phyloP scores from a whole-genome alignment of 106 monocot genomes.

The Chionographis japonica region DNA sequence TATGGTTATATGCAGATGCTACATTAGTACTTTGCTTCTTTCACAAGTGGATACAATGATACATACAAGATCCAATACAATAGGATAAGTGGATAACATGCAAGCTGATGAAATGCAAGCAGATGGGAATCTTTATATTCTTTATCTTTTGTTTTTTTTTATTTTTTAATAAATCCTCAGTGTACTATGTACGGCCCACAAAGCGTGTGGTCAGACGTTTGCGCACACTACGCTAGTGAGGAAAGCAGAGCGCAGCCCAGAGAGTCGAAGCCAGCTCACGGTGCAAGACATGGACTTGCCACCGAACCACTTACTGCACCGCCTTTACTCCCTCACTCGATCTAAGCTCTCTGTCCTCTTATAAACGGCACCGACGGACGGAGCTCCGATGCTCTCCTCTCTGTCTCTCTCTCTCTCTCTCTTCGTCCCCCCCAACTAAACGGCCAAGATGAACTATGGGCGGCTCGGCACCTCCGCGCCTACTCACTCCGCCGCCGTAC shows the following conservation, averaged over 20 bases:
- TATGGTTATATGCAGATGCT: too few relatives aligned
- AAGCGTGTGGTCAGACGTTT: too few relatives aligned
- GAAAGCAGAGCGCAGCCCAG: not conserved
- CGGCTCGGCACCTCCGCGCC: constrained; percentile 25
- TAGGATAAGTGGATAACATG: too few relatives aligned
- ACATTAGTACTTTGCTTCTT: too few relatives aligned
- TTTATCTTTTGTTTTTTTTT: too few relatives aligned
- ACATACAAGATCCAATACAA: too few relatives aligned
- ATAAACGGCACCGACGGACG: not conserved
- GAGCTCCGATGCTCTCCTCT: not conserved
- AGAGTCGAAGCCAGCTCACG: not conserved
- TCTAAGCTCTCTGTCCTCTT: not conserved
- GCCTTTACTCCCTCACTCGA: not conserved
- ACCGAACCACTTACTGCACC: not conserved
- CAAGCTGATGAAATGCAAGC: too few relatives aligned
- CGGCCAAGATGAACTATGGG: constrained; percentile 36
- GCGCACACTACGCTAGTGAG: too few relatives aligned
- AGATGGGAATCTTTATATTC: too few relatives aligned
- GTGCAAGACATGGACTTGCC: not conserved
- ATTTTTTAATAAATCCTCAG: too few relatives aligned
- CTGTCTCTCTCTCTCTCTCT: not conserved
- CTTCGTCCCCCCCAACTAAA: not conserved
- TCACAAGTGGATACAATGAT: too few relatives aligned
- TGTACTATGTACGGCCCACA: too few relatives aligned
- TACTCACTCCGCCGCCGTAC: constrained; percentile 2